These are phyloP conservation scores for Immersiporthe knoxdaviesiana DNA, from an alignment of 2,329 filamentous ascomycete species.

Conservation along the genomic window DNA sequence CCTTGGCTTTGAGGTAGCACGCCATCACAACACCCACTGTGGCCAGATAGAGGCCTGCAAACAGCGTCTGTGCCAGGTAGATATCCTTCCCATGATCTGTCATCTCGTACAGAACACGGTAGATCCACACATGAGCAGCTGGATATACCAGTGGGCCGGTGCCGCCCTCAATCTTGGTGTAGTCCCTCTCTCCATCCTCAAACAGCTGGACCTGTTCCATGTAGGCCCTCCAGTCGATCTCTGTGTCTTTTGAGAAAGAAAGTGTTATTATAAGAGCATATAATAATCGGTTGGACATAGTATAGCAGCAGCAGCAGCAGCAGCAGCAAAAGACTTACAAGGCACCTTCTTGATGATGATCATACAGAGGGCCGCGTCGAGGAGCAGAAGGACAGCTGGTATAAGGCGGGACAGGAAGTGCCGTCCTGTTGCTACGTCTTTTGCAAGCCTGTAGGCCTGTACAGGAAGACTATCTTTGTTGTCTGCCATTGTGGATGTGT, in stretches of 20 bases:
- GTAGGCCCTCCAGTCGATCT: conserved; percentile 97
- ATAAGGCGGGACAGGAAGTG: conserved; percentile 54
- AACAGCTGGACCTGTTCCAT: conserved; percentile 90
- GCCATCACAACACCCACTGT: conserved; percentile 77
- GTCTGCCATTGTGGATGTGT: conserved; percentile 22
- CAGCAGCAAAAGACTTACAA: conserved; percentile 60
- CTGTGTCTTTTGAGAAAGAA: conserved; percentile 67
- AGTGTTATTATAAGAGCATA: background rate
- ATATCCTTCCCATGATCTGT: conserved; percentile 80
- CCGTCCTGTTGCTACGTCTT: conserved; percentile 52
- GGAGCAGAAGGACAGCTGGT: conserved; percentile 65
- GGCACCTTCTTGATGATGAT: conserved; percentile 80
- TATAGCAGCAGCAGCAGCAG: background rate
- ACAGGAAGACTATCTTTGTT: conserved; percentile 29
- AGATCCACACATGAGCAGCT: conserved; percentile 90
- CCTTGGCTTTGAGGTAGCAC: conserved; percentile 77
- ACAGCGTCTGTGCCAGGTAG: conserved; percentile 78
- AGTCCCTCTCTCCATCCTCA: conserved; percentile 83
- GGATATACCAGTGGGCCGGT: conserved; percentile 96
- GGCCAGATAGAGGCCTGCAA: conserved; percentile 76
- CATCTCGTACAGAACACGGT: conserved; percentile 75
- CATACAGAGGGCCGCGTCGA: conserved; percentile 72
- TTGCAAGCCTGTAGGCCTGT: conserved; percentile 38
- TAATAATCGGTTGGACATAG: background rate
- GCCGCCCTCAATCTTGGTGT: conserved; percentile 79